Percentiles rank a stretch among this genome's conserved stretches.
Conservation (phyloP, 1,284 basidiomycete species). For the Ustilago lituana region DNA sequence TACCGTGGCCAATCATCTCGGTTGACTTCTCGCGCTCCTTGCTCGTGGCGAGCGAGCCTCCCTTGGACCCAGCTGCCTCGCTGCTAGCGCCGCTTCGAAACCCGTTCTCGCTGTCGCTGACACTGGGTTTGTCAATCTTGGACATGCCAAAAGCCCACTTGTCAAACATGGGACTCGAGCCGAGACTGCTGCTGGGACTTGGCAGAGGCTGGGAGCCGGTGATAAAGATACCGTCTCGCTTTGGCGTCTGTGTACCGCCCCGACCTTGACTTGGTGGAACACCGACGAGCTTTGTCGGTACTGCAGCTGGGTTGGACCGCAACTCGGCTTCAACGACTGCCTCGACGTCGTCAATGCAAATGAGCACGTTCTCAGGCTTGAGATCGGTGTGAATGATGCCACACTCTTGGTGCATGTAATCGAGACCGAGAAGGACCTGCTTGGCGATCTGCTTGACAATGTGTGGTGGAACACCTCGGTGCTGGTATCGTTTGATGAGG, state of each 20-base stretch:
- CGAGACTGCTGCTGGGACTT: slow-evolving; percentile 77
- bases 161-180: slow-evolving; percentile 83
- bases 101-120: slow-evolving; percentile 49
- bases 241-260: slow-evolving; percentile 95
- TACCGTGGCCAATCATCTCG: slow-evolving; percentile 71
- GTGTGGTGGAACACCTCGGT: slow-evolving; percentile 92
- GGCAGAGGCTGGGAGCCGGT: slow-evolving; percentile 93
- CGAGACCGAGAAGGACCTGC: slow-evolving; percentile 91
- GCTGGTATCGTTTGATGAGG: slow-evolving; percentile 93
- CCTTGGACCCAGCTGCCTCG: slow-evolving; percentile 50
- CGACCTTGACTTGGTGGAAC: slow-evolving; percentile 94
- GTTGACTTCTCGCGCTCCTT: slow-evolving; percentile 70
- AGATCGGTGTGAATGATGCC: slow-evolving; percentile 86
- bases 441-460: slow-evolving; percentile 97
- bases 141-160: slow-evolving; percentile 93
- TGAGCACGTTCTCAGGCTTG: slow-evolving; percentile 97
- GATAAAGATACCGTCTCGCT: slow-evolving; percentile 86
- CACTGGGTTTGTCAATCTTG: slow-evolving; percentile 68
- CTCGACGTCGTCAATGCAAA: slow-evolving; percentile 97
- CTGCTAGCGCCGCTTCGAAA: slow-evolving; percentile 50
- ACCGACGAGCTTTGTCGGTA: slow-evolving; percentile 84
- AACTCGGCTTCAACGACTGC: slow-evolving; percentile 88
- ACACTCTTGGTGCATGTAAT: slow-evolving; percentile 97
- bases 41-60: slow-evolving; percentile 36
- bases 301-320: slow-evolving; percentile 72